A percentile compares a stretch with the other conserved stretches of the same genome.
Conservation (phyloP, 805 yeast genomes). For the Candida succiphila region DNA sequence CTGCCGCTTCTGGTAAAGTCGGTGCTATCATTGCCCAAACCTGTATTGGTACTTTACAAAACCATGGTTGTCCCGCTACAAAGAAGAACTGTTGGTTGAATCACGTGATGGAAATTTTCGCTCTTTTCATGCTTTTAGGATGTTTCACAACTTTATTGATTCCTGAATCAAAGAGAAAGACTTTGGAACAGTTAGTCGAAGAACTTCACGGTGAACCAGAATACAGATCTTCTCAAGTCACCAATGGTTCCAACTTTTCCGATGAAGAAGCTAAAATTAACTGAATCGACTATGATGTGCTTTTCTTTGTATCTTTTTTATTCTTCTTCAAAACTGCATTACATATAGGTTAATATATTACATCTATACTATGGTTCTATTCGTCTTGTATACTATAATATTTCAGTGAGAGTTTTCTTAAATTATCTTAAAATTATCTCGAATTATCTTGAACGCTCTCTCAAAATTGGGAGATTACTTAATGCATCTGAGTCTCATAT, state of each 20-base stretch:
- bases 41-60: constrained; percentile 71
- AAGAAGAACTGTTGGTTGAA: constrained; percentile 70
- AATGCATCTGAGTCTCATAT: neutral
- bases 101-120: constrained; percentile 90
- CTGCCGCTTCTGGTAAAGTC: constrained; percentile 86
- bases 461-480: neutral
- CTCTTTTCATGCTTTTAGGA: constrained; percentile 85
- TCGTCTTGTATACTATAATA: too few relatives aligned
- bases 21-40: constrained; percentile 93
- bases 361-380: too few relatives aligned
- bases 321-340: too few relatives aligned
- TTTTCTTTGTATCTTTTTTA: too few relatives aligned
- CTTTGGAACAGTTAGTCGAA: constrained; percentile 77
- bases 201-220: constrained; percentile 74
- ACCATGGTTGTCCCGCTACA: constrained; percentile 59
- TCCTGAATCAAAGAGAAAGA: constrained; percentile 89
- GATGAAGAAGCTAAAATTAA: constrained; percentile 2
- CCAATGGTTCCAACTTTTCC: neutral
- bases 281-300: neutral
- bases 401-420: too few relatives aligned
- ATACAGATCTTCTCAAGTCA: neutral
- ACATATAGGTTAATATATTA: too few relatives aligned
- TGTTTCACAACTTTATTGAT: constrained; percentile 50
- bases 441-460: too few relatives aligned
- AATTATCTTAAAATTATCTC: too few relatives aligned